These are phyloP conservation scores for Castanea mollissima DNA, from an alignment of 306 rosid species.

Conservation along the genomic window DNA sequence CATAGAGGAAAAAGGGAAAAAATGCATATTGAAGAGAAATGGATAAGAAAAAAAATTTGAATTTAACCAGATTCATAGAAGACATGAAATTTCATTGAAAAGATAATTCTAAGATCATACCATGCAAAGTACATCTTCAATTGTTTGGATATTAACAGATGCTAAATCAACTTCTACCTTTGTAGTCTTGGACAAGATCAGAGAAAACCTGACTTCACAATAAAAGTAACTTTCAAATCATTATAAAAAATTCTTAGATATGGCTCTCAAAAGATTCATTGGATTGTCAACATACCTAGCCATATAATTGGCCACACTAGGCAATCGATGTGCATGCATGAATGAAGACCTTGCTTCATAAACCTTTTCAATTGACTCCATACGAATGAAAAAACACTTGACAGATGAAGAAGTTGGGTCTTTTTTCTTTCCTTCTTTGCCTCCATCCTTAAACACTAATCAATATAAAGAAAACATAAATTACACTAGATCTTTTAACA, in stretches of 20 bases:
- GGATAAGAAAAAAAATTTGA: too few species aligned
- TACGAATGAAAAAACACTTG: constrained; percentile 68
- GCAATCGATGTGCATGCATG: constrained; percentile 69
- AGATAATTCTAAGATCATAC: too few species aligned
- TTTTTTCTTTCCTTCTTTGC: too few species aligned
- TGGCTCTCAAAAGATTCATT: background rate
- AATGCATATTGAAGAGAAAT: too few species aligned
- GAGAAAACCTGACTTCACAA: constrained; percentile 58
- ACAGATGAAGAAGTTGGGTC: constrained; percentile 38
- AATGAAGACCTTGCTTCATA: constrained; percentile 51
- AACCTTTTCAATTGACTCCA: constrained; percentile 45
- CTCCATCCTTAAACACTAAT: too few species aligned
- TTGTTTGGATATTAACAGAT: constrained; percentile 39
- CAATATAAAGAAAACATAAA: too few species aligned
- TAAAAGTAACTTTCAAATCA: constrained; percentile 19
- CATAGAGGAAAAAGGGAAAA: too few species aligned
- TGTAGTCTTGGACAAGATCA: constrained; percentile 70
- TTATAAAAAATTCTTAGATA: background rate
- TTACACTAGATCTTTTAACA: constrained; percentile 3
- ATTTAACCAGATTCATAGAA: too few species aligned
- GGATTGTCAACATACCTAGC: constrained; percentile 50
- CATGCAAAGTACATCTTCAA: constrained; percentile 47
- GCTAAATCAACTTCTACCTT: constrained; percentile 48
- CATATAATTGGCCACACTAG: constrained; percentile 61
- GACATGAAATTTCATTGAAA: too few species aligned